Evolutionary conservation across 495 filamentous ascomycete species (phyloP).

Genomic region (Aspergillus bridgeri): DNA sequence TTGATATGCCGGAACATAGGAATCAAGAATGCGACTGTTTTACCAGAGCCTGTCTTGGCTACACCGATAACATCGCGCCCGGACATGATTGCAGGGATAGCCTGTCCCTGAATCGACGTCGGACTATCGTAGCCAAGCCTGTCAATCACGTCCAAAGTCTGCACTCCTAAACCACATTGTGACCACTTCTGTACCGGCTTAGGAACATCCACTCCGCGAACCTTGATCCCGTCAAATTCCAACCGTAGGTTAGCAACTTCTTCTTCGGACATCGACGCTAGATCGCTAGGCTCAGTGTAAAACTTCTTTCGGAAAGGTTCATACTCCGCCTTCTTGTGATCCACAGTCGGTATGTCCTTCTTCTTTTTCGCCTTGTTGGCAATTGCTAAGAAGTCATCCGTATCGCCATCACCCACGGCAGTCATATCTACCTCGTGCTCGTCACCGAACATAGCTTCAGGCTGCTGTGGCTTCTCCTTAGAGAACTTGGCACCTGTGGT

Average conservation of each 20-base stretch:
- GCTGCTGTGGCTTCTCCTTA: conserved; percentile 54
- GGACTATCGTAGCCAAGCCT: conserved; percentile 82
- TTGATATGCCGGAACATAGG: conserved; percentile 98
- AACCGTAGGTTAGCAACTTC: conserved; percentile 77
- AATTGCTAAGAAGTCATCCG: conserved; percentile 82
- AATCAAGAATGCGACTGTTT: conserved; percentile 90
- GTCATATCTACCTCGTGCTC: conserved; percentile 76
- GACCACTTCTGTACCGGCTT: conserved; percentile 96
- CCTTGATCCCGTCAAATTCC: conserved; percentile 93
- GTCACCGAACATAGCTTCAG: conserved; percentile 82
- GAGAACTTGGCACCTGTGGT: conserved; percentile 39
- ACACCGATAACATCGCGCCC: conserved; percentile 95
- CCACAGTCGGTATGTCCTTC: conserved; percentile 83
- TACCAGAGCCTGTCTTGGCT: conserved; percentile 98
- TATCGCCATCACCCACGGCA: conserved; percentile 64
- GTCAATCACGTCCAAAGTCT: conserved; percentile 84
- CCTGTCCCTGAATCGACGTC: conserved; percentile 92
- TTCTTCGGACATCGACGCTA: conserved; percentile 79
- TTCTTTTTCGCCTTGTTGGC: conserved; percentile 87
- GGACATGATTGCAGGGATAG: conserved; percentile 92
- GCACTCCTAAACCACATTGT: conserved; percentile 83
- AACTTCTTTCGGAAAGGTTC: conserved; percentile 88
- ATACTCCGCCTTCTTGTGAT: conserved; percentile 82
- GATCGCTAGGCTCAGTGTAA: conserved; percentile 83
- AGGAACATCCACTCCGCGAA: conserved; percentile 77